phyloP scores from a whole-genome alignment of 192 early-diverging fungal species.

The Umbelopsis vinacea region DNA sequence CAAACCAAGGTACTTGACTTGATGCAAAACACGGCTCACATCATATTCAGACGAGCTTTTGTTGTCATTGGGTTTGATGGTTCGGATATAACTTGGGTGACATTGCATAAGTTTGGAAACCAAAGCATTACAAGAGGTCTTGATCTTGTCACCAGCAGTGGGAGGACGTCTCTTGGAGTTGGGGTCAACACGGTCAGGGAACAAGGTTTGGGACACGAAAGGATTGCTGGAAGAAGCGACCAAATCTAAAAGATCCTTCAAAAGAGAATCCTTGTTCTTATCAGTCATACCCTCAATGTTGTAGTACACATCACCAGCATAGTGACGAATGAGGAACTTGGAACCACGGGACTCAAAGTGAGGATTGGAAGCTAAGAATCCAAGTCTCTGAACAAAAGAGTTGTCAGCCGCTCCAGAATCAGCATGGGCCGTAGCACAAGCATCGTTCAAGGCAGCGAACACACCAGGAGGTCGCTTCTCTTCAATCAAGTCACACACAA shows the following conservation, averaged over 20 bases:
- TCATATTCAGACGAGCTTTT: conserved; percentile 93
- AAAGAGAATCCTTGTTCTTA: conserved; percentile 96
- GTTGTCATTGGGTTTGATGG: conserved; percentile 98
- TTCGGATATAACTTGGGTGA: conserved; percentile 94
- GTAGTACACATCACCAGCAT: conserved; percentile 97
- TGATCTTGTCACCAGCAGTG: conserved; percentile 97
- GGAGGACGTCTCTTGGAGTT: conserved; percentile 96
- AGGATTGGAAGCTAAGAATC: conserved; percentile 66
- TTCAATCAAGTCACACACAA: conserved; percentile 98
- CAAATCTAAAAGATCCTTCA: conserved; percentile 91
- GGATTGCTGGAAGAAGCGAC: conserved; percentile 77
- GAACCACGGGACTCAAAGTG: conserved; percentile 75
- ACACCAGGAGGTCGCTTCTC: conserved; percentile 95
- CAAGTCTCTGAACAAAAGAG: conserved; percentile 72
- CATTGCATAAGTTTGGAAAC: conserved; percentile 95
- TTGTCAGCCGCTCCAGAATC: conserved; percentile 80
- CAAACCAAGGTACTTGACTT: conserved; percentile 95
- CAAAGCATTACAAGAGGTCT: conserved; percentile 80
- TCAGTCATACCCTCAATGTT: conserved; percentile 92
- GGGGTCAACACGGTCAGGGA: conserved; percentile 90
- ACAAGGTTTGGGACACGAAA: conserved; percentile 76
- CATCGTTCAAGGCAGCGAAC: conserved; percentile 93
- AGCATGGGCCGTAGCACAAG: conserved; percentile 97
- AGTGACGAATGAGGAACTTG: conserved; percentile 89
- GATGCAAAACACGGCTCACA: conserved; percentile 89